Evolutionary conservation across 2,329 filamentous ascomycete genomes (phyloP), one percentile per base, ranked within the genome.

Genomic region (Sarocladium brachiariae): DNA sequence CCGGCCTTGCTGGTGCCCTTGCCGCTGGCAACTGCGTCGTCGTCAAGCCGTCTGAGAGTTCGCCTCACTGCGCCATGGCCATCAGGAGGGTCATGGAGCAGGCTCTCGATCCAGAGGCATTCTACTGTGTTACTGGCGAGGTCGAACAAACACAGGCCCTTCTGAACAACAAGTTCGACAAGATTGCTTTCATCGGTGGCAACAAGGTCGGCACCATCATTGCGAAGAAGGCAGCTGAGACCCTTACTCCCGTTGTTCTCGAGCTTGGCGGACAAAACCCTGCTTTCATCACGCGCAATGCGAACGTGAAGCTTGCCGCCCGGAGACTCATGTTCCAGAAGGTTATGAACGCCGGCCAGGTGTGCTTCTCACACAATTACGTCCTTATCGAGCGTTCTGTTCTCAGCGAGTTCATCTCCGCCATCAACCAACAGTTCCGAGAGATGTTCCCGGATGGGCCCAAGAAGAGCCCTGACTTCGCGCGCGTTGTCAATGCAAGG

Each of bases 141-240:
- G 70, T 96, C 18, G 76, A 84, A 3, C 89, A 96, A 74, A 90
- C 87, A 3, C 89, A 87, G 41, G 83, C 83, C 11, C 72, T 97
- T 39, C 78, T 99, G 30, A 82, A 92, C 52, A 81, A 90, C 72
- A 92, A 92, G 67, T 99, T 91, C 86, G 91, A 95, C 72, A 97
- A 96, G 78, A 95, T 99, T 62, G 91, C 93, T 74, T 99, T 96
- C 73, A 99, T 93, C 1, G 93, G 93, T 50, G 84, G 83, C 60
- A 77, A 78, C 49, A 72, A 65, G 24, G 89, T 96, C 16, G 93
- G 88, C 62, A 89, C 85, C 63, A 91, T 97, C 61, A 84, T 97
- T 50, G 81, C 89, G 45, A 84, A 91, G 67, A 96, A 95, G 66
- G 93, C 92, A 0, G 92, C 93, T 53, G 82, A 89, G 63, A 85